Conservation (phyloP, 192 early-diverging fungal species). For the Coemansia sp. region DNA sequence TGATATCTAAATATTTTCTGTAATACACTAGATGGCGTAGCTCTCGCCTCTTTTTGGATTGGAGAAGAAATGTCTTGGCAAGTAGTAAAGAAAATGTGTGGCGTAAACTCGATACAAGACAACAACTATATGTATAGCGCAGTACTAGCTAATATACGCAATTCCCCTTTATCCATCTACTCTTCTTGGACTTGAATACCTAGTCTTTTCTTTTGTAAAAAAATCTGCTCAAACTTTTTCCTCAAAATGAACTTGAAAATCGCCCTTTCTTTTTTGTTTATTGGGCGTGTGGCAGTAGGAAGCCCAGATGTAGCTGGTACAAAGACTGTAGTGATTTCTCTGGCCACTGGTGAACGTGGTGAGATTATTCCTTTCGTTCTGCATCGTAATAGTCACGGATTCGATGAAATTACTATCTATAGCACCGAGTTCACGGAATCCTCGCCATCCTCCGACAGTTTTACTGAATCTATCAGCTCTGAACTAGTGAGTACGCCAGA, state of each 20-base stretch:
- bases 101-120: background rate
- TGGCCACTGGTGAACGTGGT: conserved; percentile 27
- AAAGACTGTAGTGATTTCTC: conserved; percentile 38
- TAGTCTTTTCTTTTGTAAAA: background rate
- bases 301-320: conserved; percentile 35
- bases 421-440: background rate
- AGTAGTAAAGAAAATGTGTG: conserved; percentile 3
- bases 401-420: background rate
- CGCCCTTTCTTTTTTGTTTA: background rate
- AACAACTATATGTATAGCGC: background rate
- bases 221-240: background rate
- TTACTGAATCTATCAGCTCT: background rate
- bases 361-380: conserved; percentile 34
- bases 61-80: background rate
- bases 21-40: background rate
- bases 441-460: background rate
- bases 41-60: background rate
- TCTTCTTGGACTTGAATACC: background rate
- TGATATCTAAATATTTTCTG: background rate
- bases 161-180: background rate
- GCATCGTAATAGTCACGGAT: conserved; percentile 20
- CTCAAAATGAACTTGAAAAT: background rate
- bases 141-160: conserved; percentile 17
- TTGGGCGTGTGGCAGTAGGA: conserved; percentile 4
- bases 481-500: background rate